These are phyloP conservation scores for Vigna hirtella DNA, from an alignment of 306 rosid genomes.

Conservation along the genomic window DNA sequence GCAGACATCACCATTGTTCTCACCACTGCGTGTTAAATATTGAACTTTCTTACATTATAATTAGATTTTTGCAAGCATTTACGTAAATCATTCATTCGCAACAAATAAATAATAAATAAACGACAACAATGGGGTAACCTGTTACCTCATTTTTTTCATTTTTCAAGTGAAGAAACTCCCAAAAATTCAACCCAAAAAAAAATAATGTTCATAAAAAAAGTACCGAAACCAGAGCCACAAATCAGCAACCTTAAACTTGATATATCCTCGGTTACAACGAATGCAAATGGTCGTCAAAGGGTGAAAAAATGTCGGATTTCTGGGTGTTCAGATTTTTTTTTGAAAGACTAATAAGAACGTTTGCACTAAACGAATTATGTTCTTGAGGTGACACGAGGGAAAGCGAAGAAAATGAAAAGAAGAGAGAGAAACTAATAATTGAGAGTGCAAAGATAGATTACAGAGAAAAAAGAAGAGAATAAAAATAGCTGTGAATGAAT, in stretches of 20 bases:
- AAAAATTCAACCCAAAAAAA: neutral
- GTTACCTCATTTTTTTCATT: conserved; percentile 1
- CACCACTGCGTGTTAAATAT: neutral
- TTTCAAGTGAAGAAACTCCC: conserved; percentile 7
- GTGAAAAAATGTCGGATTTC: conserved; percentile 12
- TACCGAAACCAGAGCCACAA: neutral
- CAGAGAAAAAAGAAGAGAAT: neutral
- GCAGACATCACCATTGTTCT: neutral
- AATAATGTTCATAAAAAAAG: neutral
- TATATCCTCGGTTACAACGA: neutral
- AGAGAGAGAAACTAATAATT: conserved; percentile 13
- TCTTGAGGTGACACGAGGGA: conserved; percentile 4
- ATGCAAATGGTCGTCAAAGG: conserved; percentile 6
- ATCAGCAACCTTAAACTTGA: conserved; percentile 18
- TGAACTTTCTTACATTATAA: neutral
- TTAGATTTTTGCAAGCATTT: neutral
- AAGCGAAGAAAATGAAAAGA: neutral
- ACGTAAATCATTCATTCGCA: conserved; percentile 5
- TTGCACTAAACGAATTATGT: neutral
- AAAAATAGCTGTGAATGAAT: conserved; percentile 33
- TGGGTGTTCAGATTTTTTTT: neutral
- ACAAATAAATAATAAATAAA: neutral
- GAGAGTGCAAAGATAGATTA: neutral
- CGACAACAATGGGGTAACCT: neutral
- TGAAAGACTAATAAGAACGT: neutral